Conservation (phyloP, 306 rosid genomes). For the Castanopsis chinensis region DNA sequence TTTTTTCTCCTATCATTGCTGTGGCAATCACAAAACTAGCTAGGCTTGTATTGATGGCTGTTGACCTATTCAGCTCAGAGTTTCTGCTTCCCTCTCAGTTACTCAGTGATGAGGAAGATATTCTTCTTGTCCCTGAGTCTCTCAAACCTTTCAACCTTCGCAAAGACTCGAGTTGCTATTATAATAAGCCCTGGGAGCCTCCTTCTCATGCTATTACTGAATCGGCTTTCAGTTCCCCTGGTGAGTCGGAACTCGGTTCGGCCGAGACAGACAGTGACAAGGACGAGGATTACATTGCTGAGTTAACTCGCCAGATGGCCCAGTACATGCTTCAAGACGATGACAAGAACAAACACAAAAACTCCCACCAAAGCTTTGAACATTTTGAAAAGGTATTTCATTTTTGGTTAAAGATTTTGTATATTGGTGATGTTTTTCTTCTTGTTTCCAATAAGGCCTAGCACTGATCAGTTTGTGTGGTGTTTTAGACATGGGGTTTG, state of each 20-base stretch:
- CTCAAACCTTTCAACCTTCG: neutral
- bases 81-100: constrained; percentile 28
- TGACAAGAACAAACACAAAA: neutral
- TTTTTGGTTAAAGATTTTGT: neutral
- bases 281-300: constrained; percentile 52
- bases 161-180: neutral
- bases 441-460: too few relatives aligned
- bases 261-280: constrained; percentile 17
- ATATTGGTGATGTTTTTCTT: neutral
- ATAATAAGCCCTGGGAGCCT: constrained; percentile 2
- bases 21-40: too few relatives aligned
- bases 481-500: constrained; percentile 44
- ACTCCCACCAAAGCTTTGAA: constrained; percentile 15
- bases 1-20: neutral
- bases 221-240: constrained; percentile 5
- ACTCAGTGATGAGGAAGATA: constrained; percentile 17
- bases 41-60: constrained; percentile 33
- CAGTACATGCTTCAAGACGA: constrained; percentile 48
- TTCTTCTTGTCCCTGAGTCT: neutral
- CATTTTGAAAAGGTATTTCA: constrained; percentile 34
- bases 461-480: neutral
- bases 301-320: constrained; percentile 59
- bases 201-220: neutral
- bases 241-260: constrained; percentile 20
- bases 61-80: constrained; percentile 36